Evolutionary conservation across 1,284 basidiomycete genomes (phyloP), one percentile per base, ranked within the genome.

Genomic region (Papiliotrema nemorosa): DNA sequence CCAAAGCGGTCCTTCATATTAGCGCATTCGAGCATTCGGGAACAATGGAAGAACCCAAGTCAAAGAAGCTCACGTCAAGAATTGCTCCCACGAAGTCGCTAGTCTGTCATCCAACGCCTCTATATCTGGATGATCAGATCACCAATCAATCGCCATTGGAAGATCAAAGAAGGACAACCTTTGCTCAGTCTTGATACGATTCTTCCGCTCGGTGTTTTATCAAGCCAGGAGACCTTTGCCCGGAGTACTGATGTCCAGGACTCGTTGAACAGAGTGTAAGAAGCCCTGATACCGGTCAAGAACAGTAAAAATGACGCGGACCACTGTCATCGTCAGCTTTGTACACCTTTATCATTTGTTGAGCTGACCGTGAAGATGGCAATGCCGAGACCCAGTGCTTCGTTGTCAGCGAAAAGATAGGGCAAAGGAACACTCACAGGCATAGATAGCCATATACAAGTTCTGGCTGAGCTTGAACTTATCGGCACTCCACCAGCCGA

Each of bases 131-230:
- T n/a, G n/a, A n/a, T n/a, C n/a, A n/a, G n/a, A 38, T 40, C 21
- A 37, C 14, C 25, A 26, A 26, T 16, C 25, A 5, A n/a, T n/a
- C 33, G 21, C 29, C 16, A 18, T 25, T 3, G 21, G 12, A 5
- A 2, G 2, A 10, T 25, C 21, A 22, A 25, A 12, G n/a, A 25
- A 25, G 20, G 2, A 44, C 24, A 13, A 59, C 55, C 58, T 37
- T 65, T 86, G 0, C 83, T 84, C n/a, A 86, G 65, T 6, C 84
- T 74, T 2, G 81, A 83, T 48, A 84, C 71, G 50, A 87, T 82
- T 27, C 84, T 75, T 9, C 84, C 83, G 80, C 54, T 55, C 56
- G 67, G 64, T 14, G 62, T 68, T 14, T 48, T 26, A 43, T 66
- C 66, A 43, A 63, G 64, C 58, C 64, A 71, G 5, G 47, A 43